Conservation (phyloP, 2,329 filamentous ascomycete genomes). For the Xylariaceae sp. region DNA sequence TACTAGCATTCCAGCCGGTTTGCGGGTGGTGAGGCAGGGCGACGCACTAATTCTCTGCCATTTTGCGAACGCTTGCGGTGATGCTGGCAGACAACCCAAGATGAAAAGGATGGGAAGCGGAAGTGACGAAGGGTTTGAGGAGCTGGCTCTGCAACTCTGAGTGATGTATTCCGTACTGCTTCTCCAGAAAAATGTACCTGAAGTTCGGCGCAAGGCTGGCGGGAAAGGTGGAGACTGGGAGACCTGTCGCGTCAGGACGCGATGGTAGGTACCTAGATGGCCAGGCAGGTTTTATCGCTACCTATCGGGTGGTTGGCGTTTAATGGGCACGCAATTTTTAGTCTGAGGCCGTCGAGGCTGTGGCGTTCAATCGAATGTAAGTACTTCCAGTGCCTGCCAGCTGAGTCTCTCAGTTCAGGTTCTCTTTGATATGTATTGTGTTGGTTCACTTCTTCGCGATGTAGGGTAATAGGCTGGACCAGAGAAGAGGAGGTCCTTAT, state of each 20-base stretch:
- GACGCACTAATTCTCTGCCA: slow-evolving; percentile 27
- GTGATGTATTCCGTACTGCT: too few relatives aligned
- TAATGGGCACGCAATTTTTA: background rate
- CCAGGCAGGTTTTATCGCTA: background rate
- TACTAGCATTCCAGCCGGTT: background rate
- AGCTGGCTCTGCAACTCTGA: too few relatives aligned
- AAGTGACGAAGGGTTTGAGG: slow-evolving; percentile 1
- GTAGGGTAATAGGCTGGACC: too few relatives aligned
- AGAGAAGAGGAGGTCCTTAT: too few relatives aligned
- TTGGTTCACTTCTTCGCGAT: too few relatives aligned
- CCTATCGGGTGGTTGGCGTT: background rate
- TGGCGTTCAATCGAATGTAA: background rate
- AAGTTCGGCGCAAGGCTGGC: background rate
- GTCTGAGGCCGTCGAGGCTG: background rate
- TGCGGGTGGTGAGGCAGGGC: background rate
- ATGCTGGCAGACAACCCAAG: slow-evolving; percentile 3
- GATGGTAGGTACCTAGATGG: too few relatives aligned
- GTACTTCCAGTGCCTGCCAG: too few relatives aligned
- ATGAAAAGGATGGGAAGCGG: slow-evolving; percentile 1
- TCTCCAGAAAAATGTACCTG: too few relatives aligned
- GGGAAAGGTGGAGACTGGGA: slow-evolving; percentile 6
- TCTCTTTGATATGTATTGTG: too few relatives aligned
- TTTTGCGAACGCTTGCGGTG: slow-evolving; percentile 13
- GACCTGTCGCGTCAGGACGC: slow-evolving; percentile 14
- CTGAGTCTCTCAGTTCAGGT: too few relatives aligned